Evolutionary conservation across 208 protist species (phyloP), one percentile per base, ranked within the genome.

Genomic region (Wallacemonas sp.): DNA sequence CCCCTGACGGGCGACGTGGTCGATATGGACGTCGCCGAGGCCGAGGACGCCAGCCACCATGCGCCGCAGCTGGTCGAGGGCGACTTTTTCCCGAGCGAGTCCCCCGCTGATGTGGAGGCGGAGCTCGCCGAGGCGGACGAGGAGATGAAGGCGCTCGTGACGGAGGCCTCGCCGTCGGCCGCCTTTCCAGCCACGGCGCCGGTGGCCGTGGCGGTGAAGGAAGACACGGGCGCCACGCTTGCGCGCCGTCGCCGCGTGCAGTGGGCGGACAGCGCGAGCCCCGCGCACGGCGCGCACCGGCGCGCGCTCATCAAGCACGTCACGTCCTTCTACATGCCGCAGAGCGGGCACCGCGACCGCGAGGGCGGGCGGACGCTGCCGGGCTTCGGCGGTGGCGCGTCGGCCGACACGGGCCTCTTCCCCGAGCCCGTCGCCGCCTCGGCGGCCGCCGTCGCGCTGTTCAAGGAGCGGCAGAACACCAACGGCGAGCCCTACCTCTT

Each of bases 1-100:
- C n/a, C n/a, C n/a, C 20, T 16, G 44, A 49, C 44, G 20, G 49
- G 67, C 1, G 80, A 84, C 48, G 71, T 84, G 23, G 80, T 84
- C 45, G 77, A 79, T 26, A 70, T 72, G 20, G 76, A 77, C 11
- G 26, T 84, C 36, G 57, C 44, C 0, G 67, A 79, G 23, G 20
- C 44, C 3, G 48, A 59, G 1, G 59, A 48, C 1, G 68, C 61
- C 36, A 73, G 66, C 22, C 77, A 80, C 39, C 75, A 82, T 39
- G 57, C 70, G 28, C 45, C 63, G n/a, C 82, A 81, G 59, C 77
- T 91, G 42, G 79, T 88, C n/a, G 82, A 89, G 32, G 86, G 86
- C 23, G 86, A 92, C 70, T 86, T 86, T 69, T 92, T 92, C 42
- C 85, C 73, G 3, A 66, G 45, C 69, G 20, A 71, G 11, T 31